Evolutionary conservation across 768 basidiomycete species (phyloP).

Genomic region (Cytidiella melzeri): DNA sequence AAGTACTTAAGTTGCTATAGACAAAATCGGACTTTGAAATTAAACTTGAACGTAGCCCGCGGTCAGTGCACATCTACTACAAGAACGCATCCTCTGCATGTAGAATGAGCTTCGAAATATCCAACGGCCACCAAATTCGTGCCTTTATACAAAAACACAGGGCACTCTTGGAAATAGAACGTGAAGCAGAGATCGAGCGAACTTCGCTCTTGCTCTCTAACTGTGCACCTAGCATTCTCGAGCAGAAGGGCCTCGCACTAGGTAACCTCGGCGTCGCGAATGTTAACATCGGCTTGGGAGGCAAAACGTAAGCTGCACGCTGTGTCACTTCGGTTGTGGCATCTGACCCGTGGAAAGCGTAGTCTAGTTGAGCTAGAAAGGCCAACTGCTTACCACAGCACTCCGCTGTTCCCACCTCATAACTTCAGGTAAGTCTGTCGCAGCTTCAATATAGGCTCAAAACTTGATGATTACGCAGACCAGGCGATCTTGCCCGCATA

Average conservation of each 20-base stretch:
- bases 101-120: conserved; percentile 10
- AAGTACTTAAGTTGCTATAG: no score
- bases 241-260: conserved; percentile 80
- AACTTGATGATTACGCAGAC: conserved; percentile 34
- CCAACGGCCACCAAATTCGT: conserved; percentile 30
- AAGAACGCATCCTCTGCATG: no score
- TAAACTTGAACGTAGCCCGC: no score
- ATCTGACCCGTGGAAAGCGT: conserved; percentile 21
- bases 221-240: conserved; percentile 78
- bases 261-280: conserved; percentile 63
- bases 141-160: conserved; percentile 67
- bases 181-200: conserved; percentile 79
- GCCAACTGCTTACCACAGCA: conserved; percentile 72
- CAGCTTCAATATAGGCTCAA: no score
- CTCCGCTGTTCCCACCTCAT: conserved; percentile 75
- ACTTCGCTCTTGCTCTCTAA: conserved; percentile 75
- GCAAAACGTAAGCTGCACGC: conserved; percentile 64
- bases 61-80: no score
- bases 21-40: no score
- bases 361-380: conserved; percentile 86
- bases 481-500: conserved; percentile 85
- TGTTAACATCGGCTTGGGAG: conserved; percentile 83
- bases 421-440: conserved; percentile 54
- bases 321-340: neutral
- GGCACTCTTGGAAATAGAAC: conserved; percentile 61